Evolutionary conservation across 345 rosid genomes (phyloP).

Genomic region (Brassica nigra): DNA sequence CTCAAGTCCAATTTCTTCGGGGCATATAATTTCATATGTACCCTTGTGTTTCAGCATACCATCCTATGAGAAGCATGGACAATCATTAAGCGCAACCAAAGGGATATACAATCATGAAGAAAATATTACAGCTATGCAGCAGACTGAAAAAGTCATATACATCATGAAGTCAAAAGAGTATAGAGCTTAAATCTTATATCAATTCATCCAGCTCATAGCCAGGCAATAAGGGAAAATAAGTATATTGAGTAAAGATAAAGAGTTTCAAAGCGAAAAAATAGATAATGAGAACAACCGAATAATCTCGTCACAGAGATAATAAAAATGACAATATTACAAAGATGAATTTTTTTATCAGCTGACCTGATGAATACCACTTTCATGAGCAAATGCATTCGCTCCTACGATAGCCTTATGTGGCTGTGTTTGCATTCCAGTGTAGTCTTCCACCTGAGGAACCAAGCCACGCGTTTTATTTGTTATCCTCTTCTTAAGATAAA

Average conservation of each 20-base stretch:
- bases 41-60: slow-evolving; percentile 94
- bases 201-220: background rate
- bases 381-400: slow-evolving; percentile 96
- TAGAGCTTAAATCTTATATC: background rate
- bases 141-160: slow-evolving; percentile 7
- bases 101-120: background rate
- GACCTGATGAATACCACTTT: slow-evolving; percentile 97
- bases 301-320: slow-evolving; percentile 7
- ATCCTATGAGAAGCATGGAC: slow-evolving; percentile 52
- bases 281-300: background rate
- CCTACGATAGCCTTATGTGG: slow-evolving; percentile 98
- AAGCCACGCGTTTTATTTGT: background rate
- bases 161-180: background rate
- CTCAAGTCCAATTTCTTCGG: slow-evolving; percentile 90
- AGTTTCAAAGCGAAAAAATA: background rate
- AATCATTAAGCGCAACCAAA: background rate
- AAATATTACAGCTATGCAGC: slow-evolving; percentile 2
- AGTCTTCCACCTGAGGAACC: slow-evolving; percentile 72
- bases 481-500: no score
- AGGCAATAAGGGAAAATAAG: slow-evolving; percentile 6
- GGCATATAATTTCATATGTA: slow-evolving; percentile 88
- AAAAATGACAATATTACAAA: background rate
- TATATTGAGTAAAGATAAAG: background rate
- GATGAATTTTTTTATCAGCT: background rate
- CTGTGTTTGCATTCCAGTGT: slow-evolving; percentile 77